Percentiles rank a stretch among this genome's conserved stretches.
Conservation (phyloP, 805 yeast genomes). For the Jamesozyma rosinii region DNA sequence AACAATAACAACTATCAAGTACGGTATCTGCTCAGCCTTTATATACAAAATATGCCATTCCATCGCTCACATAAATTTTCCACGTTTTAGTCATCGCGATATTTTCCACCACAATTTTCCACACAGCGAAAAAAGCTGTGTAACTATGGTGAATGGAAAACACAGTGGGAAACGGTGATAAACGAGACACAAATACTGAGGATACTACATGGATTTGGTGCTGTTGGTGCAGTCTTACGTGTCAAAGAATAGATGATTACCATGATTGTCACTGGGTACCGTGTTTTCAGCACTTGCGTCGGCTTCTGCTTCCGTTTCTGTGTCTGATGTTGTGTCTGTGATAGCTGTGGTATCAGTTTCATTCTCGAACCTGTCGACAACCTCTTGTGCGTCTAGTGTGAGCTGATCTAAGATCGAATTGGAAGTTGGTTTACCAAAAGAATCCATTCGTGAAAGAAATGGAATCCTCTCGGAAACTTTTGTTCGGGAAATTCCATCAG, state of each 20-base stretch:
- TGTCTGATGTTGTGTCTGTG: background rate
- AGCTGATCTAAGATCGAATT: slow-evolving; percentile 3
- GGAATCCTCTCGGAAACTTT: background rate
- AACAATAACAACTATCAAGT: too few relatives aligned
- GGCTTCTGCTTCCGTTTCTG: background rate
- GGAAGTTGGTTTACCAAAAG: slow-evolving; percentile 1
- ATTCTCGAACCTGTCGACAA: background rate
- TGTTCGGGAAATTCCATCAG: background rate
- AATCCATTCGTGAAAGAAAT: slow-evolving; percentile 2
- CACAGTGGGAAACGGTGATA: too few relatives aligned
- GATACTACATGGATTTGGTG: too few relatives aligned
- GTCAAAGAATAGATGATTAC: background rate
- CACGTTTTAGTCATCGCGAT: background rate
- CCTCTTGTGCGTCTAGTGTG: background rate
- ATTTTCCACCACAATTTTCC: too few relatives aligned
- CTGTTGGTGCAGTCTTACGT: background rate
- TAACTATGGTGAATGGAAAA: too few relatives aligned
- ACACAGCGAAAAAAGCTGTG: background rate
- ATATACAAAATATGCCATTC: too few relatives aligned
- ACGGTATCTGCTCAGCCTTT: too few relatives aligned
- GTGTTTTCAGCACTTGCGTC: background rate
- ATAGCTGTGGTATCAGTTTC: background rate
- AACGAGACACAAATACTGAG: too few relatives aligned
- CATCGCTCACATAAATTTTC: too few relatives aligned
- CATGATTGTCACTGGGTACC: background rate